phyloP scores from a whole-genome alignment of 306 rosid species.

The Castanea crenata region DNA sequence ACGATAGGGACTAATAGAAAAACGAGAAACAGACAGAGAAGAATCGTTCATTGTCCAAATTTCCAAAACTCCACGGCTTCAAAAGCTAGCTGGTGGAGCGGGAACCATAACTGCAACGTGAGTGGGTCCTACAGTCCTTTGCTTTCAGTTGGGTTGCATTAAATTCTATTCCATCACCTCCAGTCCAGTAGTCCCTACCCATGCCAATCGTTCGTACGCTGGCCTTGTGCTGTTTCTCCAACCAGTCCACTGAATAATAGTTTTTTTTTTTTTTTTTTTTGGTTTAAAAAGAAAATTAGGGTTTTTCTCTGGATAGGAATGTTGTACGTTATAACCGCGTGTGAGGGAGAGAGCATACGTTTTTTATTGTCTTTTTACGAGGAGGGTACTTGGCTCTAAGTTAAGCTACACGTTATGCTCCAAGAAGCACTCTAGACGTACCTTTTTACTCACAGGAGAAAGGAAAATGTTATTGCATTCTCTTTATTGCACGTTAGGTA shows the following conservation, averaged over 20 bases:
- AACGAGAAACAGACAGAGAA: constrained; percentile 23
- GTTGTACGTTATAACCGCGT: no score
- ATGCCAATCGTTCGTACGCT: no score
- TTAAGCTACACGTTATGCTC: no score
- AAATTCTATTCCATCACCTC: constrained; percentile 12
- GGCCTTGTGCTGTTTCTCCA: constrained; percentile 14
- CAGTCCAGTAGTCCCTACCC: constrained; percentile 6
- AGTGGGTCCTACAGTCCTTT: constrained; percentile 34
- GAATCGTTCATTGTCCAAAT: constrained; percentile 29
- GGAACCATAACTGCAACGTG: constrained; percentile 27
- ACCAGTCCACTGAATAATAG: constrained; percentile 18
- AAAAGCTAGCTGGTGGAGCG: constrained; percentile 19
- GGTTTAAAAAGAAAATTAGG: background rate
- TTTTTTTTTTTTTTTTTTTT: no score
- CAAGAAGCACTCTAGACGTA: no score
- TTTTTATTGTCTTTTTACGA: no score
- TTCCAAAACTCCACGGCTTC: constrained; percentile 18
- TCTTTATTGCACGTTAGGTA: no score
- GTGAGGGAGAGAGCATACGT: no score
- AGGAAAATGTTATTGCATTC: no score
- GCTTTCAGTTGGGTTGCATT: constrained; percentile 29
- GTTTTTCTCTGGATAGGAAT: background rate
- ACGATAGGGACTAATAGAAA: constrained; percentile 19
- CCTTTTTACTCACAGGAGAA: no score
- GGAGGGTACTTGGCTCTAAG: no score